phyloP scores from a whole-genome alignment of 495 filamentous ascomycete species.

The Geopyxis carbonaria region DNA sequence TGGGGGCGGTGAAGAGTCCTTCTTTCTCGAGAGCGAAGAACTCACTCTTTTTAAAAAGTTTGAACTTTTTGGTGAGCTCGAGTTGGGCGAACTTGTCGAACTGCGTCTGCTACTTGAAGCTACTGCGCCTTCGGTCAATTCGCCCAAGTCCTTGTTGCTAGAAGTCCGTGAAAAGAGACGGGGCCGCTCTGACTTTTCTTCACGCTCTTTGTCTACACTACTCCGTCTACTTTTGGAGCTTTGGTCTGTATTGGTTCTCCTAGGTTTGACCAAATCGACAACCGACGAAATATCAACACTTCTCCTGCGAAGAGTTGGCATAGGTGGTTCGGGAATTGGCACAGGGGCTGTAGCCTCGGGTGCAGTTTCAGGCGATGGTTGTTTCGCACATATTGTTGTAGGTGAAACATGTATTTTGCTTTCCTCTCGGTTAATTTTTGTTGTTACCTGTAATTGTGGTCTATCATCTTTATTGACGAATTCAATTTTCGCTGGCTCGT shows the following conservation, averaged over 20 bases:
- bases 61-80: constrained; percentile 16
- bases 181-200: neutral
- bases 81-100: constrained; percentile 1
- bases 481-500: constrained; percentile 16
- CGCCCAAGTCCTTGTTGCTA: constrained; percentile 11
- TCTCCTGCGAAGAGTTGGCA: constrained; percentile 1
- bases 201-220: neutral
- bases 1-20: constrained; percentile 3
- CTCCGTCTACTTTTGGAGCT: neutral
- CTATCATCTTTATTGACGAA: constrained; percentile 22
- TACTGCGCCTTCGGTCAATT: constrained; percentile 10
- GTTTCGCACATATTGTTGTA: no score
- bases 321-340: neutral
- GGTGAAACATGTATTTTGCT: constrained; percentile 4
- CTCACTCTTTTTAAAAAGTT: constrained; percentile 21
- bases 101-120: neutral
- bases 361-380: constrained; percentile 6
- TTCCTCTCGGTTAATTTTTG: constrained; percentile 19
- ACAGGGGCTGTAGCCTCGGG: neutral
- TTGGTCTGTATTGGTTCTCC: no score
- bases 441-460: constrained; percentile 23
- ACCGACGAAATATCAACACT: neutral
- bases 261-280: neutral
- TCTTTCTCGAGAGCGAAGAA: constrained; percentile 15
- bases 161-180: constrained; percentile 2